Conservation (phyloP, 257 asterid species). For the Craterostigma plantagineum region DNA sequence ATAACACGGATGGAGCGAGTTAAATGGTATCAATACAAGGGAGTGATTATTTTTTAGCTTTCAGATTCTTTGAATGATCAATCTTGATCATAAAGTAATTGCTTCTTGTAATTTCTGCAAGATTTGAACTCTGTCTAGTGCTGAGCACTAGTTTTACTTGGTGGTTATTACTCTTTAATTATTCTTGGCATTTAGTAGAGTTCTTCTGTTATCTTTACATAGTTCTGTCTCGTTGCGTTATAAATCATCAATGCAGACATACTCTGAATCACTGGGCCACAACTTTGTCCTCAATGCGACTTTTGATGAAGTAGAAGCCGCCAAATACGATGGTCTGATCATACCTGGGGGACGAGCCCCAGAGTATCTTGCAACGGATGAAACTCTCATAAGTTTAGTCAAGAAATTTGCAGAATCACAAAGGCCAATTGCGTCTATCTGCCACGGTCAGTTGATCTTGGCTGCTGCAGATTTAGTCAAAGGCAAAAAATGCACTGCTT, state of each 20-base stretch:
- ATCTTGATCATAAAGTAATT: no score
- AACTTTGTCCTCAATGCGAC: conserved; percentile 77
- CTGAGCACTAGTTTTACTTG: conserved; percentile 2
- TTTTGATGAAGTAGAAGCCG: conserved; percentile 44
- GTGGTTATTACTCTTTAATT: neutral
- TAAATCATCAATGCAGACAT: conserved; percentile 49
- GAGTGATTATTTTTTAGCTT: no score
- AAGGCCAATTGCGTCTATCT: conserved; percentile 65
- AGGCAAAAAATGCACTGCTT: conserved; percentile 77
- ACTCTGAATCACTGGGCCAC: conserved; percentile 77
- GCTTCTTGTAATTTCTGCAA: no score
- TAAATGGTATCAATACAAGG: no score
- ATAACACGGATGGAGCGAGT: no score
- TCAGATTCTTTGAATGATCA: no score
- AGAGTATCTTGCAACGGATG: conserved; percentile 70
- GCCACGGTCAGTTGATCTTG: conserved; percentile 86
- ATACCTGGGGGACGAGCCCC: conserved; percentile 99
- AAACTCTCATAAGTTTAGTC: conserved; percentile 46
- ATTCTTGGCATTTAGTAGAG: conserved; percentile 1
- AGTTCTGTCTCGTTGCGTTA: no score
- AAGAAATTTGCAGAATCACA: conserved; percentile 25
- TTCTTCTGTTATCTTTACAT: conserved; percentile 5
- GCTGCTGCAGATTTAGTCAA: conserved; percentile 60
- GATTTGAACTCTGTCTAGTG: neutral
- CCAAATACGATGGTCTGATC: conserved; percentile 66